Percentiles rank a stretch among this genome's conserved stretches.
phyloP scores from a whole-genome alignment of 306 rosid genomes.

The Vigna mungo region DNA sequence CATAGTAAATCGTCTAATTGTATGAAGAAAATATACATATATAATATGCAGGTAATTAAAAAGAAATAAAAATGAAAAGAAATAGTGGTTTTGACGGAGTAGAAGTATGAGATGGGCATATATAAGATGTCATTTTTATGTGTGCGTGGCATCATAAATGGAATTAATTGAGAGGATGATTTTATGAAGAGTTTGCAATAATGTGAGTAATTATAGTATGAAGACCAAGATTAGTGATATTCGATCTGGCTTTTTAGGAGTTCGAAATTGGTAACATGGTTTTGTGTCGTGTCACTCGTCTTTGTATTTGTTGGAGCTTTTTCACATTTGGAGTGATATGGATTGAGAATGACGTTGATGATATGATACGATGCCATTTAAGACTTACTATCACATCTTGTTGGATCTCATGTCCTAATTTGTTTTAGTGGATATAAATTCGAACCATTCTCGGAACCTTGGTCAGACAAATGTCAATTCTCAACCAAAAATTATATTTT shows the following conservation, averaged over 20 bases:
- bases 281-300: slow-evolving; percentile 33
- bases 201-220: slow-evolving; percentile 17
- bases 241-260: slow-evolving; percentile 22
- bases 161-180: background rate
- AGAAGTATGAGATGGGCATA: no score
- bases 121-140: slow-evolving; percentile 12
- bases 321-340: background rate
- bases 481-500: background rate
- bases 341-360: slow-evolving; percentile 35
- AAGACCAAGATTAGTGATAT: slow-evolving; percentile 40
- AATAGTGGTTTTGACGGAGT: background rate
- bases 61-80: background rate
- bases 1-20: no score
- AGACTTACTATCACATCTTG: slow-evolving; percentile 40
- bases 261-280: slow-evolving; percentile 22
- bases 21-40: background rate
- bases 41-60: background rate
- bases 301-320: slow-evolving; percentile 21
- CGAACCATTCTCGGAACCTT: slow-evolving; percentile 18
- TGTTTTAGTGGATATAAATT: slow-evolving; percentile 13
- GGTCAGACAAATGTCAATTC: slow-evolving; percentile 30
- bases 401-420: slow-evolving; percentile 31
- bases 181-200: background rate
- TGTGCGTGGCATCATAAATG: slow-evolving; percentile 27
- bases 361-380: slow-evolving; percentile 22